Conservation (phyloP, 2,329 filamentous ascomycete genomes). For the Scedosporium dehoogii region DNA sequence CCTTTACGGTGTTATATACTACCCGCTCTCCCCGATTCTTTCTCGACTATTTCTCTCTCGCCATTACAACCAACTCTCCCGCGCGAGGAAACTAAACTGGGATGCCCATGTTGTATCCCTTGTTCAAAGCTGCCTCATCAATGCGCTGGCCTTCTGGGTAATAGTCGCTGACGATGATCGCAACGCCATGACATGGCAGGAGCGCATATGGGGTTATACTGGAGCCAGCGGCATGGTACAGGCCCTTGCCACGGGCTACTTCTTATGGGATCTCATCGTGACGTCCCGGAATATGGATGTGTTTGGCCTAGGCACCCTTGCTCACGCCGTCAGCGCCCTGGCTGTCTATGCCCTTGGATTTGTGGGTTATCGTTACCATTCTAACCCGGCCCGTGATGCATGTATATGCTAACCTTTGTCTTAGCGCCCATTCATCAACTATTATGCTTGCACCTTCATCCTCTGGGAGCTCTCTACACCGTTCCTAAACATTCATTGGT, state of each 20-base stretch:
- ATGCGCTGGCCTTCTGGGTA: constrained; percentile 61
- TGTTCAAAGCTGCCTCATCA: constrained; percentile 65
- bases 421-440: constrained; percentile 75
- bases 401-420: constrained; percentile 3
- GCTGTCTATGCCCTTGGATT: constrained; percentile 70
- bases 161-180: constrained; percentile 61
- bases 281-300: constrained; percentile 58
- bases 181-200: constrained; percentile 52
- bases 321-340: constrained; percentile 66
- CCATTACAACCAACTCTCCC: constrained; percentile 53
- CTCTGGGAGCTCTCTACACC: constrained; percentile 81
- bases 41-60: constrained; percentile 52
- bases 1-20: constrained; percentile 60
- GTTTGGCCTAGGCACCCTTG: constrained; percentile 67
- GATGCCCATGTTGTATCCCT: constrained; percentile 81
- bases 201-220: constrained; percentile 69
- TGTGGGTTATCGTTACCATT: constrained; percentile 41
- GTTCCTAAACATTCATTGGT: constrained; percentile 86
- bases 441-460: constrained; percentile 71
- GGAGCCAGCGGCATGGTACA: constrained; percentile 63
- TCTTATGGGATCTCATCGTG: constrained; percentile 70
- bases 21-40: constrained; percentile 55
- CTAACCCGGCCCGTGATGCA: constrained; percentile 9
- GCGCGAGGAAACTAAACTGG: constrained; percentile 65
- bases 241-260: constrained; percentile 70